Evolutionary conservation across 2,329 filamentous ascomycete species (phyloP).

Genomic region (Trichophyton rubrum): DNA sequence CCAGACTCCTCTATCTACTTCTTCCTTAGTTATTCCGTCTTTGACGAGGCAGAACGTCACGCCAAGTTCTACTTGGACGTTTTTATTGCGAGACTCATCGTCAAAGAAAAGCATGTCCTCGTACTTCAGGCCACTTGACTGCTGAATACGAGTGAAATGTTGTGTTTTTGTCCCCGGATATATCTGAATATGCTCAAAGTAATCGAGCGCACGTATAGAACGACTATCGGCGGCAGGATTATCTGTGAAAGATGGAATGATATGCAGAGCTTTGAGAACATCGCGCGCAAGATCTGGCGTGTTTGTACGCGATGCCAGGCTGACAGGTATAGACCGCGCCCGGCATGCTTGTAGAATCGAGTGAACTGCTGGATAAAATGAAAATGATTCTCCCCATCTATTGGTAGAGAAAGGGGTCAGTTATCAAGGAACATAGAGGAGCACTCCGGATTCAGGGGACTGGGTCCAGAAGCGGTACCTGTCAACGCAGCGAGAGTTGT

Average conservation of each 20-base stretch:
- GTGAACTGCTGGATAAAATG: slow-evolving; percentile 60
- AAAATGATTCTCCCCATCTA: slow-evolving; percentile 51
- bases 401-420: not conserved
- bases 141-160: slow-evolving; percentile 65
- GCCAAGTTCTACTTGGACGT: slow-evolving; percentile 61
- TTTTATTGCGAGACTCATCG: slow-evolving; percentile 73
- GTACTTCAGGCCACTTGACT: slow-evolving; percentile 57
- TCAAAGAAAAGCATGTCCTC: slow-evolving; percentile 94
- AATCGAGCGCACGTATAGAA: slow-evolving; percentile 37
- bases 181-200: slow-evolving; percentile 48
- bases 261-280: slow-evolving; percentile 62
- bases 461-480: slow-evolving; percentile 19
- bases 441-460: not conserved
- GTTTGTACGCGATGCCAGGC: slow-evolving; percentile 66
- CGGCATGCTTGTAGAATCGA: slow-evolving; percentile 51
- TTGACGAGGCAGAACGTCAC: slow-evolving; percentile 73
- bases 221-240: slow-evolving; percentile 32
- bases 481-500: slow-evolving; percentile 34
- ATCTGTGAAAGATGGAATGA: slow-evolving; percentile 37
- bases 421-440: slow-evolving; percentile 7
- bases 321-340: slow-evolving; percentile 46
- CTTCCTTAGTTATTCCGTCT: slow-evolving; percentile 63
- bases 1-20: slow-evolving; percentile 66
- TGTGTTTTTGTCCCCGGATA: slow-evolving; percentile 69
- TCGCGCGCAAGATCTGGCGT: slow-evolving; percentile 69